Evolutionary conservation across 768 basidiomycete genomes (phyloP).

Genomic region (Rhizopogon sp.): DNA sequence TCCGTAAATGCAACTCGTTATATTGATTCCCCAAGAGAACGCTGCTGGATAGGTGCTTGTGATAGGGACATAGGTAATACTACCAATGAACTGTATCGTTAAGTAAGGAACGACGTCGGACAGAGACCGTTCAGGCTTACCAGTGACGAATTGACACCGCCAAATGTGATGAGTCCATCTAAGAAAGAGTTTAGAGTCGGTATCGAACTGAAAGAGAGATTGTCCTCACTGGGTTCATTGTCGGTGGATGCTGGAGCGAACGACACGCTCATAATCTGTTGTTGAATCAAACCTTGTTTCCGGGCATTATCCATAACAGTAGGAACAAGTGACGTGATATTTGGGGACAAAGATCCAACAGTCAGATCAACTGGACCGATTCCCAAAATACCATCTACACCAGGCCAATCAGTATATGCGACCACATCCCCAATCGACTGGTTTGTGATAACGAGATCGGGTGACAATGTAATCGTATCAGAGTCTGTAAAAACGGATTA

Average conservation of each 20-base stretch:
- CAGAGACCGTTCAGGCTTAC: background rate
- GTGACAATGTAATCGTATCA: background rate
- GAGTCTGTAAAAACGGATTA: background rate
- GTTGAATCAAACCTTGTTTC: background rate
- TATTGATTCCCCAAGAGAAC: background rate
- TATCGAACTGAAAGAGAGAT: background rate
- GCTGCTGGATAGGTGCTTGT: background rate
- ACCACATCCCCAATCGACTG: background rate
- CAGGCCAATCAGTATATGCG: background rate
- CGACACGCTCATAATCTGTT: background rate
- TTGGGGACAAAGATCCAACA: background rate
- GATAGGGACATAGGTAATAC: background rate
- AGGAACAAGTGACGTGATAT: background rate
- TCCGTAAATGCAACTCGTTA: background rate
- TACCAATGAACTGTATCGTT: background rate
- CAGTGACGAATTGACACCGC: background rate
- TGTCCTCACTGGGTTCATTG: background rate
- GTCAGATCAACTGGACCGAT: background rate
- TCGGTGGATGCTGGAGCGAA: background rate
- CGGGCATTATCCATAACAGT: background rate
- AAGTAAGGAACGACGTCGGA: background rate
- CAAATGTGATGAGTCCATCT: background rate
- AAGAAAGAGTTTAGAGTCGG: background rate
- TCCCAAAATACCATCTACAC: background rate
- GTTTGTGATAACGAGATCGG: background rate